A percentile compares a stretch with the other conserved stretches of the same genome.
Evolutionary conservation across 306 rosid species (phyloP).

Genomic region (Corylus americana): DNA sequence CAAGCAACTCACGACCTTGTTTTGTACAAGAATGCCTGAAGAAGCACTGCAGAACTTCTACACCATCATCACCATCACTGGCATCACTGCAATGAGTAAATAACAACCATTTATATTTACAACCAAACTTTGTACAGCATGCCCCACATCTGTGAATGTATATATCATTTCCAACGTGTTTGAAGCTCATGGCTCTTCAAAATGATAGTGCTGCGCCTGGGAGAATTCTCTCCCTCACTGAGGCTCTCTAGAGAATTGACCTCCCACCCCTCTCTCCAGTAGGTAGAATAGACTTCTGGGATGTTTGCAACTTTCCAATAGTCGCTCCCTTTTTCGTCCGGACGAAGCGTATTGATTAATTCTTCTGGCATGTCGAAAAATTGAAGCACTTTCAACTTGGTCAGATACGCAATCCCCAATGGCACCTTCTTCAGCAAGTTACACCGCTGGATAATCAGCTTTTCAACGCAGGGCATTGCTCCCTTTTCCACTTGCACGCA

Average conservation of each 20-base stretch:
- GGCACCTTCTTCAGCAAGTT: constrained; percentile 49
- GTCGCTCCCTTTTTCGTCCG: constrained; percentile 47
- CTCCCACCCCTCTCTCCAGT: constrained; percentile 75
- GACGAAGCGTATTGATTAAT: constrained; percentile 46
- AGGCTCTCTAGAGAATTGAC: constrained; percentile 23
- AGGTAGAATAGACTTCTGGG: constrained; percentile 61
- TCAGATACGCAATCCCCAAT: constrained; percentile 50
- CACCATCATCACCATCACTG: not conserved
- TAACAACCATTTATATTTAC: not conserved
- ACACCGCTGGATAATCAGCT: constrained; percentile 55
- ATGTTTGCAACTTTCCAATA: constrained; percentile 51
- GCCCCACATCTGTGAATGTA: not conserved
- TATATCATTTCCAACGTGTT: not conserved
- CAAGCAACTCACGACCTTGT: not conserved
- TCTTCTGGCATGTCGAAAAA: constrained; percentile 68
- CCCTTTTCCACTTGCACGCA: constrained; percentile 49
- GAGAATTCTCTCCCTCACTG: not conserved
- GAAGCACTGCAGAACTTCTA: not conserved
- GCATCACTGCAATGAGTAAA: not conserved
- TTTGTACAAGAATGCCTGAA: no score
- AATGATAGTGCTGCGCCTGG: not conserved
- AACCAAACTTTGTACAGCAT: not conserved
- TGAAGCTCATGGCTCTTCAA: not conserved
- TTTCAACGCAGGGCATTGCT: constrained; percentile 68
- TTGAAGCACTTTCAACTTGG: constrained; percentile 50